Base-by-base conservation (phyloP, 192 early-diverging fungal species). In the Obelidium mucronatum region DNA sequence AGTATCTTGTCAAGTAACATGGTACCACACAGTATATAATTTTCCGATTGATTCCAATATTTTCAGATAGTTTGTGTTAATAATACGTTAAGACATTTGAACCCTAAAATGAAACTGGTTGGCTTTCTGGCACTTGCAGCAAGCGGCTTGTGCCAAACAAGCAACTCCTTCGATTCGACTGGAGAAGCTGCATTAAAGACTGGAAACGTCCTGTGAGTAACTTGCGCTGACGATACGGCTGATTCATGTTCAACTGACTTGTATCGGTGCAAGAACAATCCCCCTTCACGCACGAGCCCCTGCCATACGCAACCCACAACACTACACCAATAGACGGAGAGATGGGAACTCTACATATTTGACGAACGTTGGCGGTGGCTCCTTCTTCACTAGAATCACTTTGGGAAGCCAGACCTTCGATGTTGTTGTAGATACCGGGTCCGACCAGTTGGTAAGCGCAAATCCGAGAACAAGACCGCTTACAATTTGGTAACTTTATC, bases 391-490 rank as follows among this genome's bases (percentile, higher is more conserved):
- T 40, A 0, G 15, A 39, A 70, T 81, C 31, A 24, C 70, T 13
- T 37, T 77, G 2, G 80, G 81, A 13, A 92, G n/a, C n/a, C n/a
- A n/a, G n/a, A n/a, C n/a, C n/a, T 74, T 63, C 36, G 15, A 39
- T 40, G 56, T 74, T 4, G 35, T 26, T 17, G 59, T 63, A 22
- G 72, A 74, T 39, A 74, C 72, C 11, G 72, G 72, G 6, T 74
- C 72, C 5, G 13, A 56, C 1, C 8, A 28, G 3, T n/a, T 74
- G 39, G 55, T 58, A 58, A n/a, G n/a, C n/a, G n/a, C n/a, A n/a
- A n/a, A n/a, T n/a, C n/a, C n/a, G n/a, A n/a, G n/a, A n/a, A n/a
- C n/a, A n/a, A n/a, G n/a, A n/a, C n/a, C n/a, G n/a, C n/a, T n/a
- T n/a, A n/a, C n/a, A n/a, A n/a, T n/a, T n/a, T n/a, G n/a, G n/a